Evolutionary conservation across 2,329 filamentous ascomycete genomes (phyloP).

Genomic region (Fusarium acutatum): DNA sequence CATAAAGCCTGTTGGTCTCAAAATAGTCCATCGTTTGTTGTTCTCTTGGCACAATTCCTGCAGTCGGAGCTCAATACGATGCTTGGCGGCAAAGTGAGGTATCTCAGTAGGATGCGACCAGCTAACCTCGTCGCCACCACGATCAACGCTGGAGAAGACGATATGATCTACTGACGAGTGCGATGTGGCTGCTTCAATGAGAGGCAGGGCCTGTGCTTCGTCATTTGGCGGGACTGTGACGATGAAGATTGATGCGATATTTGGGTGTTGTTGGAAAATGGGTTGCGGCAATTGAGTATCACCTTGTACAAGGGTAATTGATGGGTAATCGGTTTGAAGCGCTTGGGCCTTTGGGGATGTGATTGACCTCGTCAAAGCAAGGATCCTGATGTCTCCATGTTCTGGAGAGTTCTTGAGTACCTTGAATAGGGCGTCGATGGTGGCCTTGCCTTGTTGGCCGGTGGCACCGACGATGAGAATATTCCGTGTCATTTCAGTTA

Average conservation of each 20-base stretch:
- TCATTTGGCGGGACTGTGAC: constrained; percentile 42
- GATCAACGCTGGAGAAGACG: constrained; percentile 30
- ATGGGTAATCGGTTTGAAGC: background rate
- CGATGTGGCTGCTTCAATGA: constrained; percentile 34
- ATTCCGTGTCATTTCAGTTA: background rate
- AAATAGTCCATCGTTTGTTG: constrained; percentile 35
- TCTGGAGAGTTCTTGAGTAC: accelerated
- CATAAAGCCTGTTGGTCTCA: constrained; percentile 42
- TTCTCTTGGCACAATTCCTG: background rate
- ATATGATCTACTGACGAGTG: constrained; percentile 24
- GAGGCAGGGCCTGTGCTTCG: constrained; percentile 34
- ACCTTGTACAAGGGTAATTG: constrained; percentile 17
- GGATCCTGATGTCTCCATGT: background rate
- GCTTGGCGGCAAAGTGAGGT: constrained; percentile 32
- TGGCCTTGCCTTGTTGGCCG: constrained; percentile 30
- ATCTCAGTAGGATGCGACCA: constrained; percentile 24
- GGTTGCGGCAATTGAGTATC: background rate
- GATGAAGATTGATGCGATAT: constrained; percentile 37
- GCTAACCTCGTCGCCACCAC: constrained; percentile 12
- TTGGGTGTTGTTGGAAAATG: constrained; percentile 34
- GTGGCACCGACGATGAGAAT: constrained; percentile 24
- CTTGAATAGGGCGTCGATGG: constrained; percentile 11
- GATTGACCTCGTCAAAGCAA: constrained; percentile 13
- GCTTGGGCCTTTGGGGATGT: background rate
- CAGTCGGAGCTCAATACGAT: constrained; percentile 23